Conservation (phyloP, 179 eudicot species). For the Corrigiola litoralis region DNA sequence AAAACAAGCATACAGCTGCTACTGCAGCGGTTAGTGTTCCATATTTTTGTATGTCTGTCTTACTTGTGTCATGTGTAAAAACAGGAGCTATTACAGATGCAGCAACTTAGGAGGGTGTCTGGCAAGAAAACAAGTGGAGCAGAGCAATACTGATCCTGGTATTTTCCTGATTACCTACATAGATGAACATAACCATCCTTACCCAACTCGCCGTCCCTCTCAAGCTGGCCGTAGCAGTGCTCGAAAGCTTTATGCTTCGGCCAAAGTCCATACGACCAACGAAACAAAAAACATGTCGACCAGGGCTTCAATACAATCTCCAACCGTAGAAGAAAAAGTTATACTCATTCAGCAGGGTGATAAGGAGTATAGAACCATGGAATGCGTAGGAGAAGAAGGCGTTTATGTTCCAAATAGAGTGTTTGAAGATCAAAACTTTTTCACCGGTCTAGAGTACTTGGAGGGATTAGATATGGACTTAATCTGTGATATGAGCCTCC, state of each 20-base stretch:
- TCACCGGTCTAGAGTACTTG: constrained; percentile 25
- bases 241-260: constrained; percentile 13
- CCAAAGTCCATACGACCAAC: neutral
- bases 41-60: no score
- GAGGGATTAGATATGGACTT: constrained; percentile 4
- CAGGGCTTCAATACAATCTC: neutral
- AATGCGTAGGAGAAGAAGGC: neutral
- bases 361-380: neutral
- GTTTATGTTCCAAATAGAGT: neutral
- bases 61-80: neutral
- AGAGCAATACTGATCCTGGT: constrained; percentile 46
- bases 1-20: no score
- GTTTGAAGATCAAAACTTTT: constrained; percentile 24
- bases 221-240: constrained; percentile 59
- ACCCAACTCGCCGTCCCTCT: constrained; percentile 68
- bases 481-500: neutral
- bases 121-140: constrained; percentile 89
- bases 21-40: no score
- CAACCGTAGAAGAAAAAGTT: neutral
- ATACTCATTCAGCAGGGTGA: no score
- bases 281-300: neutral
- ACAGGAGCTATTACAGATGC: constrained; percentile 85
- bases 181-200: constrained; percentile 68
- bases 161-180: constrained; percentile 63
- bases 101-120: constrained; percentile 69